phyloP scores from a whole-genome alignment of 345 rosid genomes.

The Citrus unshiu region DNA sequence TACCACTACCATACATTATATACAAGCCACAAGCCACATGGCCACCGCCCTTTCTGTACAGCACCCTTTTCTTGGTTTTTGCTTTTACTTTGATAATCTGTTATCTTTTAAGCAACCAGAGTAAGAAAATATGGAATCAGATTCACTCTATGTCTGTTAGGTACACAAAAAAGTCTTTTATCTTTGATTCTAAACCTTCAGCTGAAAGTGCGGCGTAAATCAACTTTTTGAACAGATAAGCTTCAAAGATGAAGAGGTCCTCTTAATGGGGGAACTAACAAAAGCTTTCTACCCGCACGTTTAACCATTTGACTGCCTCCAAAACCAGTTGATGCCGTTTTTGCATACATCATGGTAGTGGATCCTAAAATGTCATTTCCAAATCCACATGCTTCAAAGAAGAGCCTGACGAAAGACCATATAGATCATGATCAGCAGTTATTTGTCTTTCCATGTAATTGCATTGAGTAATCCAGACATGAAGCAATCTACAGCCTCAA shows the following conservation, averaged over 20 bases:
- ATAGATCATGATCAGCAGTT: background rate
- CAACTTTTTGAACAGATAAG: background rate
- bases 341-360: constrained; percentile 80
- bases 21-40: background rate
- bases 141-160: background rate
- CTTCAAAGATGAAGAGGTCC: constrained; percentile 7
- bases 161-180: background rate
- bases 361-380: constrained; percentile 77
- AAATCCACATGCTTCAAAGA: constrained; percentile 88
- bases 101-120: background rate
- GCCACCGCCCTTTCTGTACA: background rate
- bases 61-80: background rate
- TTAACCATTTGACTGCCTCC: constrained; percentile 25
- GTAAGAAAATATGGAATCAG: background rate
- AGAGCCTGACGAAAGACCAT: constrained; percentile 42
- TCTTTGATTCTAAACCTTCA: background rate
- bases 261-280: constrained; percentile 33
- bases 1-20: background rate
- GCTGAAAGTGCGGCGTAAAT: background rate
- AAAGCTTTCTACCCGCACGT: constrained; percentile 31
- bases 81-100: background rate
- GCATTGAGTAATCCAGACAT: background rate
- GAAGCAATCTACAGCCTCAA: background rate
- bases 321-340: constrained; percentile 24
- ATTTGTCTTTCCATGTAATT: background rate